These are phyloP conservation scores for Pseudevernia furfuracea DNA, from an alignment of 495 filamentous ascomycete genomes.

Conservation along the genomic window DNA sequence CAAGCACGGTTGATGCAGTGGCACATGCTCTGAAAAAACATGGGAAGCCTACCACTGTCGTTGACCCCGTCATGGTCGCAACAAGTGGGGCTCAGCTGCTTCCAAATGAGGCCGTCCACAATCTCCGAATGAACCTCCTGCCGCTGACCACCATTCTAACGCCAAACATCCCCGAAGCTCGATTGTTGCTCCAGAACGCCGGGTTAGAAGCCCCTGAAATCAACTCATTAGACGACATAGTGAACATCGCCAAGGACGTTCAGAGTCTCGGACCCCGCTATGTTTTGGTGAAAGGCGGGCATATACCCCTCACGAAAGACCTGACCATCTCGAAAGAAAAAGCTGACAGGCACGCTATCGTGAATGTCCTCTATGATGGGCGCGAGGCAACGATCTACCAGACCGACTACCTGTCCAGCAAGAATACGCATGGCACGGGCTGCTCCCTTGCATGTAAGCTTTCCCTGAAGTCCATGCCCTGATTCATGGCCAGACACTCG, in stretches of 20 bases:
- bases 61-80: slow-evolving; percentile 93
- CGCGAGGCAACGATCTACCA: slow-evolving; percentile 50
- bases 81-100: slow-evolving; percentile 75
- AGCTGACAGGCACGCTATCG: slow-evolving; percentile 54
- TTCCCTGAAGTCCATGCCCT: not conserved
- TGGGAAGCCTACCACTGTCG: slow-evolving; percentile 53
- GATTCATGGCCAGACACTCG: not conserved
- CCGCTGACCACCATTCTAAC: slow-evolving; percentile 74
- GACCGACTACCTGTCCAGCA: slow-evolving; percentile 58
- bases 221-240: slow-evolving; percentile 50
- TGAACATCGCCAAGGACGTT: slow-evolving; percentile 58
- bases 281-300: slow-evolving; percentile 87
- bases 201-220: slow-evolving; percentile 44
- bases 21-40: slow-evolving; percentile 57
- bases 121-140: slow-evolving; percentile 59
- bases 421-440: slow-evolving; percentile 90
- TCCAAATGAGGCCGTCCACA: slow-evolving; percentile 57
- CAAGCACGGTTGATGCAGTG: slow-evolving; percentile 66
- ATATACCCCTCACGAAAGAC: slow-evolving; percentile 67
- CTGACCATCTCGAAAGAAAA: slow-evolving; percentile 44
- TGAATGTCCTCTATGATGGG: slow-evolving; percentile 65
- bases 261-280: slow-evolving; percentile 63
- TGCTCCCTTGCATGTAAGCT: slow-evolving; percentile 81
- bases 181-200: slow-evolving; percentile 57
- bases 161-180: slow-evolving; percentile 87